These are phyloP conservation scores for Scenedesmus sp. DNA, from an alignment of 163 green algal species.

Conservation along the genomic window DNA sequence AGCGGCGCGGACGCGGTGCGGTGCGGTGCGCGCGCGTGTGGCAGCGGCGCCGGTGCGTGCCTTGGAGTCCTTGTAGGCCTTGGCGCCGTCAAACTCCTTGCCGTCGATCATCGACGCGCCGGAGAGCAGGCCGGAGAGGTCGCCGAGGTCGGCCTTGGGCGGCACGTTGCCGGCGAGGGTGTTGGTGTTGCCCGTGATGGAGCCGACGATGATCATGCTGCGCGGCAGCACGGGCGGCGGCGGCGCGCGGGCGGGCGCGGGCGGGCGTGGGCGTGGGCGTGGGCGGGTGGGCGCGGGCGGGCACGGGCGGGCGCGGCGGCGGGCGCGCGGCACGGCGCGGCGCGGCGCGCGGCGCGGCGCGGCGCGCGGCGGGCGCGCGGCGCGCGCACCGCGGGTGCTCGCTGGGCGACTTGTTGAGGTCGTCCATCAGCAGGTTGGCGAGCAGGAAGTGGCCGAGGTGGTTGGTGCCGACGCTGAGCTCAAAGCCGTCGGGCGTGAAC, in stretches of 20 bases:
- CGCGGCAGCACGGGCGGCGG: background rate
- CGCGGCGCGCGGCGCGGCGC: no score
- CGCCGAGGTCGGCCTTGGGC: slow-evolving; percentile 87
- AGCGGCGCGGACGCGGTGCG: background rate
- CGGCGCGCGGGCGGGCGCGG: no score
- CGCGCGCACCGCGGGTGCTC: slow-evolving; percentile 14
- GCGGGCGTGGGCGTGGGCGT: no score
- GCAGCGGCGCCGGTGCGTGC: no score
- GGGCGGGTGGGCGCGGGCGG: no score
- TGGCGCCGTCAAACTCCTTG: slow-evolving; percentile 90
- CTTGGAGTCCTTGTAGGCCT: slow-evolving; percentile 99
- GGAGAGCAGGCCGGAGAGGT: slow-evolving; percentile 78
- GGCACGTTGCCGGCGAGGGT: slow-evolving; percentile 91
- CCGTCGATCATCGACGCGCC: slow-evolving; percentile 89
- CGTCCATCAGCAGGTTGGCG: slow-evolving; percentile 83
- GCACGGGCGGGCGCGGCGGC: no score
- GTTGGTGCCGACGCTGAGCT: slow-evolving; percentile 85
- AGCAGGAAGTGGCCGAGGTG: slow-evolving; percentile 97
- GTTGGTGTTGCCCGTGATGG: slow-evolving; percentile 94
- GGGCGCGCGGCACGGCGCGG: no score
- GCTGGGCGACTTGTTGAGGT: slow-evolving; percentile 74
- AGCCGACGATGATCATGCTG: slow-evolving; percentile 67
- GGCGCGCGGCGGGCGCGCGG: no score
- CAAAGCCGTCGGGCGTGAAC: slow-evolving; percentile 90
- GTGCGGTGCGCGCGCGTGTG: no score